Base-by-base conservation (phyloP, 768 basidiomycete species). In the Podaxis pistillaris region DNA sequence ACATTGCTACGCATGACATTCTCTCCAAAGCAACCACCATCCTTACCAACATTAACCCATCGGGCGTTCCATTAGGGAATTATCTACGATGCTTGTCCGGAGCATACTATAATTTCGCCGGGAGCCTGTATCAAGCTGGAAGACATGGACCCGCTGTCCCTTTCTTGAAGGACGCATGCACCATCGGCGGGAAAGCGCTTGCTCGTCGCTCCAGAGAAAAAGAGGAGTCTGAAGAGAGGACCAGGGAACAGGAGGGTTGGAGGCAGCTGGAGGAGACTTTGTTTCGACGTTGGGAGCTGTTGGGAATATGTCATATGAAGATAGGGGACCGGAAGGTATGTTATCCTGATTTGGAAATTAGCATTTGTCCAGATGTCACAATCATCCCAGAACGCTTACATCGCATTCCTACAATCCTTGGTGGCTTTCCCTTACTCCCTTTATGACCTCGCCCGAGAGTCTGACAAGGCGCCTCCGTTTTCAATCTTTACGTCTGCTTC, bases 301-400 rank as follows among this genome's bases (percentile, higher is more conserved):
- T 96, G 26, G 94, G 84, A 0, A 85, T 89, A 3, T 94, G 92
- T 70, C 87, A 86, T 68, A 81, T 83, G 30, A 94, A 91, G 72
- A 86, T 86, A 28, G 89, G 88, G 0, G 90, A 96, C 66, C 81
- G 89, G 22, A 84, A 83, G 82, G 94, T 92, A 50, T 33, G 79
- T 71, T 15, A 44, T 56, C 56, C 49, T 58, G 44, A 46, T 5
- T 17, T 46, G 44, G 44, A 2, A 19, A 19, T 7, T 7, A 46
- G 44, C 44, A 22, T 46, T 46, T 17, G n/a, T 19, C n/a, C 33
- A 33, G 33, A 33, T 46, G n/a, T 19, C 19, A 46, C 5, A 13
- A n/a, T 46, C n/a, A 19, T 19, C 7, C n/a, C n/a, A 46, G 90
- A 79, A 81, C 60, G 86, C 90, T 13, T 86, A 83, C 61, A 78